Evolutionary conservation across 768 basidiomycete genomes (phyloP), one percentile per base, ranked within the genome.

Genomic region (Rhodotorula babjevae): DNA sequence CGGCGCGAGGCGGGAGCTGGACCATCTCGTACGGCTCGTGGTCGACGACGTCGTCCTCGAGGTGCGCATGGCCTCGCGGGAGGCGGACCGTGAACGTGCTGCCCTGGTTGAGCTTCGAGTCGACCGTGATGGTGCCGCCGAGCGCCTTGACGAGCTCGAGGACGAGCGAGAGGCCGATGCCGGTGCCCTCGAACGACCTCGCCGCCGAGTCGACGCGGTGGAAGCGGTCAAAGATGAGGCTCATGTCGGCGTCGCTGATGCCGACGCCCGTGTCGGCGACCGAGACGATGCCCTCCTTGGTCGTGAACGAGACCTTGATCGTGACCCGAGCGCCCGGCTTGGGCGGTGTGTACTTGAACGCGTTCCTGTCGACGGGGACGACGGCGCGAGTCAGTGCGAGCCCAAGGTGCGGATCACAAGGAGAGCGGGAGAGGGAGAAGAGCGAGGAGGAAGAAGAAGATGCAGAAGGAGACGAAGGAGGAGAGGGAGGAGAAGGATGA

Each of bases 171-270:
- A 76, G 69, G 4, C 72, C 71, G 63, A 74, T 74, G 18, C 69
- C 73, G 40, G 52, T 74, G 12, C 69, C 62, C n/a, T 55, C 63
- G 63, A 64, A 64, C 52, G 40, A n/a, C n/a, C 63, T 42, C 1
- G 42, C 61, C 4, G 19, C 53, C 21, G 21, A 27, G 27, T 73
- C 57, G 19, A 73, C 66, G 11, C 75, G 75, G 52, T 73, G 72
- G 53, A 76, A 76, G 12, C 75, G 65, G 8, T 72, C 69, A 49
- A 76, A 76, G 56, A 76, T 74, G 0, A 47, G n/a, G 23, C 40
- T n/a, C 16, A 76, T 67, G 50, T 73, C 68, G 12, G 52, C 42
- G n/a, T 61, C 53, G 40, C 31, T 21, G 27, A 64, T 56, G 40
- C 63, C 63, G 53, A 64, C 67, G n/a, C 75, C 75, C 4, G 67